A percentile compares a stretch with the other conserved stretches of the same genome.
phyloP scores from a whole-genome alignment of 2,329 filamentous ascomycete genomes.

The Davidsoniella australis region DNA sequence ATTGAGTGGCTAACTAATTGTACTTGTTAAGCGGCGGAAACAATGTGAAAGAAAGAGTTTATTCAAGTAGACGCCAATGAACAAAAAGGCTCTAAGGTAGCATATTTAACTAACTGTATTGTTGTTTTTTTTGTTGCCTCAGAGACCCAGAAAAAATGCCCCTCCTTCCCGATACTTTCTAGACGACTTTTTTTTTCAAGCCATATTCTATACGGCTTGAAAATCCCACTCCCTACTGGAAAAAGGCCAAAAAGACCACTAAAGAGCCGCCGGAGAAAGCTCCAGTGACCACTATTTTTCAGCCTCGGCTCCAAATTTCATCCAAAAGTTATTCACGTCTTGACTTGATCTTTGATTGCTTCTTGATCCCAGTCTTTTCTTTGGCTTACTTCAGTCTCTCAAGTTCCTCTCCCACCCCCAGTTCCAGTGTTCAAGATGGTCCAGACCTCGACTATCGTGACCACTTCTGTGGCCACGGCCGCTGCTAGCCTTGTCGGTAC shows the following conservation, averaged over 20 bases:
- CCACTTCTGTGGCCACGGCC: slow-evolving; percentile 42
- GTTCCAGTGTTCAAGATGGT: slow-evolving; percentile 21
- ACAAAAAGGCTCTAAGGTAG: no score
- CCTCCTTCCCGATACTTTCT: neutral
- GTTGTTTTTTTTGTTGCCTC: no score
- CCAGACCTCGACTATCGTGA: slow-evolving; percentile 37
- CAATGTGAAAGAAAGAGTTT: no score
- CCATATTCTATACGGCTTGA: no score
- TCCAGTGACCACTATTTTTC: neutral
- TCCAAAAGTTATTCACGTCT: neutral
- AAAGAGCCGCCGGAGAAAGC: neutral
- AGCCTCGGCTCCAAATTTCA: slow-evolving; percentile 6
- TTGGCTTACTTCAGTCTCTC: neutral
- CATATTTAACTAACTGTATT: no score
- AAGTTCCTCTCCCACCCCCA: neutral
- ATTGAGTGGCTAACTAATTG: no score
- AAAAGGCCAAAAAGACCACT: neutral
- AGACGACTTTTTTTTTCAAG: neutral
- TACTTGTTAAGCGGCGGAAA: no score
- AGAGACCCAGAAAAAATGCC: no score
- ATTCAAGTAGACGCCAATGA: no score
- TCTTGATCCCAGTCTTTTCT: neutral
- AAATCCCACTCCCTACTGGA: neutral
- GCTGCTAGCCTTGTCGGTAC: slow-evolving; percentile 44
- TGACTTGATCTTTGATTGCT: neutral